Evolutionary conservation across 495 filamentous ascomycete species (phyloP).

Genomic region (Sordaria brevicollis): DNA sequence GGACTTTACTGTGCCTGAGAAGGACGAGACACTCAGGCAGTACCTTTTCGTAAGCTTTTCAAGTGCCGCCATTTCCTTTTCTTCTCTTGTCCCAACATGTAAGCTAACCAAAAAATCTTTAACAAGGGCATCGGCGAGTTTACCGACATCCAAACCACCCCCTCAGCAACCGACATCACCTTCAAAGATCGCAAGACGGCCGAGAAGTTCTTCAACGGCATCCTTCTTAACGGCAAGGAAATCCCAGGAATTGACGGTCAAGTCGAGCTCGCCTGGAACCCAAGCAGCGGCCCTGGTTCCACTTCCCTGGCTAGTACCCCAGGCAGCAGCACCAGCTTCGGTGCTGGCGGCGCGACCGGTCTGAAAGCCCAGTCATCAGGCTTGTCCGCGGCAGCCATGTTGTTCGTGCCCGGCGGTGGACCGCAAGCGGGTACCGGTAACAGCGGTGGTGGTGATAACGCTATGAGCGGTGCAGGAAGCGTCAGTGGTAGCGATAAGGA

Average conservation of each 20-base stretch:
- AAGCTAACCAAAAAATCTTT: constrained; percentile 10
- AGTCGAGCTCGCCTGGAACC: constrained; percentile 66
- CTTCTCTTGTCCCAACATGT: neutral
- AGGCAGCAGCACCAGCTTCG: neutral
- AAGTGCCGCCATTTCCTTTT: neutral
- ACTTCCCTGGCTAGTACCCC: constrained; percentile 3
- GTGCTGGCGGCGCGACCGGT: neutral
- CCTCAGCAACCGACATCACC: constrained; percentile 51
- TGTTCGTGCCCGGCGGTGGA: neutral
- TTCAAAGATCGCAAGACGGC: constrained; percentile 89
- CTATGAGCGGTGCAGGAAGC: neutral
- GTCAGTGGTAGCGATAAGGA: constrained; percentile 21
- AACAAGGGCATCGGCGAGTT: constrained; percentile 72
- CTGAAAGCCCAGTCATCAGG: neutral
- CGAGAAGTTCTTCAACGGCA: constrained; percentile 68
- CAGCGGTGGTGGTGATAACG: neutral
- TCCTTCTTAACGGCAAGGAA: constrained; percentile 40
- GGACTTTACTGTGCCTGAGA: constrained; percentile 51
- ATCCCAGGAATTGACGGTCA: constrained; percentile 65
- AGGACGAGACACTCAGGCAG: constrained; percentile 76
- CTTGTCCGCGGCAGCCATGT: neutral
- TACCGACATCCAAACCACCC: constrained; percentile 59
- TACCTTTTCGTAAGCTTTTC: constrained; percentile 65
- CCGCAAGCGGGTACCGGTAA: neutral
- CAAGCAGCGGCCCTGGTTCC: constrained; percentile 30